Base-by-base conservation (phyloP, 192 early-diverging fungal species). In the Haplosporangium gracile region DNA sequence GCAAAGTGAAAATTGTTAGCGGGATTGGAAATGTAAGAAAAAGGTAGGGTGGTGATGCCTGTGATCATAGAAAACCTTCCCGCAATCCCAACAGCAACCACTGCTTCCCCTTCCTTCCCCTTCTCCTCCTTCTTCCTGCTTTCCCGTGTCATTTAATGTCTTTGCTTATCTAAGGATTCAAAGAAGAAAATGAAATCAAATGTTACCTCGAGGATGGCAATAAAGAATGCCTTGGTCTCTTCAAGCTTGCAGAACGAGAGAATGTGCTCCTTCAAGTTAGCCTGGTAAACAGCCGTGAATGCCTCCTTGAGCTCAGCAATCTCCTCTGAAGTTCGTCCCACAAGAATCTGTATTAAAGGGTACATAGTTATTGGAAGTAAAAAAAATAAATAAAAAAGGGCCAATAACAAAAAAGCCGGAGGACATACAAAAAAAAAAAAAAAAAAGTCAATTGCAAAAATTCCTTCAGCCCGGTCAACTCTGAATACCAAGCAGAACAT, bases 241-340 rank as follows among this genome's bases (percentile, higher is more conserved):
- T 86, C 79, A 38, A 77, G 36, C 13, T 77, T 72, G 71, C 55
- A 78, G 72, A 74, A 75, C 0, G 79, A 80, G n/a, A 78, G 49
- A 51, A 80, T 39, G 29, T 86, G 84, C n/a, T 80, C 75, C n/a
- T 72, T 39, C n/a, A 81, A 20, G 13, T 81, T 53, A 4, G n/a
- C 11, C 39, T 81, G 42, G 63, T 81, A 53, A 13, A 86, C 75
- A 1, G 84, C 65, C 0, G 38, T 78, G 65, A 45, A 86, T 2
- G 84, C 84, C 16, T 81, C 84, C 20, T 75, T 36, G 51, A 86
- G 79, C 43, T 86, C 84, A 47, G 57, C 43, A 53, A 86, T 32
- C 11, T 86, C 84, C 47, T 77, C 79, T 26, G 84, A 71, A 1
- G 84, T 86, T 34, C 72, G 78, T 76, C 84, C 84, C 20, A 86